A percentile compares a stretch with the other conserved stretches of the same genome.
Conservation (phyloP, 495 filamentous ascomycete genomes). For the Aspergillus indologenus region DNA sequence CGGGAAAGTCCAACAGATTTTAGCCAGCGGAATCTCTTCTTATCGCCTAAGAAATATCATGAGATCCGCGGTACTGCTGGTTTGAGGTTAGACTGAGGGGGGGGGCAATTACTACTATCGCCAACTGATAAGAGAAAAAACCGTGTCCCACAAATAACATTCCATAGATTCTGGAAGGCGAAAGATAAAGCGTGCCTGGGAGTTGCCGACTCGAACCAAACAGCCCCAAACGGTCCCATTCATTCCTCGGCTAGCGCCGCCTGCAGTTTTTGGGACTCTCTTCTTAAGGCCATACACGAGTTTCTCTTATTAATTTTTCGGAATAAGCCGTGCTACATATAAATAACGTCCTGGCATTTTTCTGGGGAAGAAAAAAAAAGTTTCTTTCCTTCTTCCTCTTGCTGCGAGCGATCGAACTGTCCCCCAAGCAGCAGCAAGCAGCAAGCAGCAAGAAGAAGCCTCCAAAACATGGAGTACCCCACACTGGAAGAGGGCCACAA, state of each 20-base stretch:
- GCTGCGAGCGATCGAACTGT: not conserved
- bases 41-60: not conserved
- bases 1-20: not conserved
- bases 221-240: not conserved
- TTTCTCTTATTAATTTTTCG: not conserved
- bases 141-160: slow-evolving; percentile 4
- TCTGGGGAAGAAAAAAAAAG: slow-evolving; percentile 4
- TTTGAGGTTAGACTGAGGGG: not conserved
- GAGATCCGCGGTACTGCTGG: not conserved
- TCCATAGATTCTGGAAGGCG: not conserved
- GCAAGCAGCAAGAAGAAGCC: not conserved
- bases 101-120: not conserved
- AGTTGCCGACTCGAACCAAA: not conserved
- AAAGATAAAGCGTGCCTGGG: slow-evolving; percentile 2
- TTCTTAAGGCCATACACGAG: not conserved
- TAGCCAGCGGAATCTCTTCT: not conserved
- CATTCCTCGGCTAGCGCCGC: not conserved
- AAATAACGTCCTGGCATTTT: not conserved
- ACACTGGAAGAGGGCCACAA: slow-evolving; percentile 46
- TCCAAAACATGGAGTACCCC: slow-evolving; percentile 28
- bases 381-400: not conserved
- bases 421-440: not conserved
- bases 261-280: not conserved
- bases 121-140: slow-evolving; percentile 5
- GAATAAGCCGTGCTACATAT: not conserved